These are phyloP conservation scores for Monosporascus sp. DNA, from an alignment of 2,329 filamentous ascomycete genomes.

Conservation along the genomic window DNA sequence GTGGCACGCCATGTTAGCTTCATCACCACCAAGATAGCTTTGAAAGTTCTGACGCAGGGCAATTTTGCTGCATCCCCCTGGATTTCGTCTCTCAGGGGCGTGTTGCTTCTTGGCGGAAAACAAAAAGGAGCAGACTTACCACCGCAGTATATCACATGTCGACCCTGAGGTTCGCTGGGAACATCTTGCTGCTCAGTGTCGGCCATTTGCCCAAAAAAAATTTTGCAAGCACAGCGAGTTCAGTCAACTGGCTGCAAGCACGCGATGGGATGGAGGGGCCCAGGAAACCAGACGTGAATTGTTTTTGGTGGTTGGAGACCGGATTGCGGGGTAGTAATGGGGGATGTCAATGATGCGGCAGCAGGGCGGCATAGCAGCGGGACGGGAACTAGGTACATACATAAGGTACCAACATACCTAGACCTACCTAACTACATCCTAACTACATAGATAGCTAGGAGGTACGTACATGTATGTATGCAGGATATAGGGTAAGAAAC, in stretches of 20 bases:
- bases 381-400: background rate
- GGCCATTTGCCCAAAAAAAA: slow-evolving; percentile 42
- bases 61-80: background rate
- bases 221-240: too few relatives aligned
- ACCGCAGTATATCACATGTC: slow-evolving; percentile 52
- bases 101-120: slow-evolving; percentile 2
- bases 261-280: background rate
- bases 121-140: slow-evolving; percentile 36
- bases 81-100: background rate
- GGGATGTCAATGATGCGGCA: background rate
- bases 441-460: too few relatives aligned
- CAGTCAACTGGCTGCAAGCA: background rate
- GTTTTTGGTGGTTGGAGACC: too few relatives aligned
- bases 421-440: too few relatives aligned
- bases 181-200: slow-evolving; percentile 44
- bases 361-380: background rate
- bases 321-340: too few relatives aligned
- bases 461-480: background rate
- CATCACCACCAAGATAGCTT: background rate
- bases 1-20: background rate
- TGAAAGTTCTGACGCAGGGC: background rate
- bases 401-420: background rate
- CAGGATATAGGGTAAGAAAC: too few relatives aligned
- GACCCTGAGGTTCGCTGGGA: slow-evolving; percentile 41
- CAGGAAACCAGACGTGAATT: too few relatives aligned